A percentile compares a stretch with the other conserved stretches of the same genome.
These are phyloP conservation scores for Pseudocercospora vitis DNA, from an alignment of 2,329 filamentous ascomycete genomes.

Conservation along the genomic window DNA sequence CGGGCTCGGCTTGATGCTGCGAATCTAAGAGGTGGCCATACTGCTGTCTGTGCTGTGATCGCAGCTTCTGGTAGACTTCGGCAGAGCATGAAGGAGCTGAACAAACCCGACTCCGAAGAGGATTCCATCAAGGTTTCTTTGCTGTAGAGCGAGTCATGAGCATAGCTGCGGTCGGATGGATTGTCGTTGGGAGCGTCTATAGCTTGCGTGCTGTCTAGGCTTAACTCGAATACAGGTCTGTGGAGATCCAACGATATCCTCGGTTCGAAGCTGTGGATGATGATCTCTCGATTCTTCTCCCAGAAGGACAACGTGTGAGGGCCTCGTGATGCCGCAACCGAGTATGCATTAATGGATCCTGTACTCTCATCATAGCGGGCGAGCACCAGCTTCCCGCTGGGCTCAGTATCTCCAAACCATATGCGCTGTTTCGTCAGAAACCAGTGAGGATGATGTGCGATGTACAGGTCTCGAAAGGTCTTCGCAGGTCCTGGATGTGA, in stretches of 20 bases:
- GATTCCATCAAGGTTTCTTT: slow-evolving; percentile 55
- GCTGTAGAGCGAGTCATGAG: slow-evolving; percentile 40
- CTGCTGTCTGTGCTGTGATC: slow-evolving; percentile 40
- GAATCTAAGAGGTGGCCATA: slow-evolving; percentile 76
- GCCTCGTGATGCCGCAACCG: slow-evolving; percentile 66
- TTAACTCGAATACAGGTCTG: slow-evolving; percentile 60
- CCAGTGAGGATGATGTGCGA: slow-evolving; percentile 76
- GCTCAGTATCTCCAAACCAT: slow-evolving; percentile 77
- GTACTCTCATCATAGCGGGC: slow-evolving; percentile 71
- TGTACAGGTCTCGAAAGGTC: slow-evolving; percentile 70
- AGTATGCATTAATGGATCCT: slow-evolving; percentile 78
- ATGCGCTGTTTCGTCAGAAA: slow-evolving; percentile 77
- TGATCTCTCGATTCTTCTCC: slow-evolving; percentile 57
- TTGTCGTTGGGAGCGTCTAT: slow-evolving; percentile 25
- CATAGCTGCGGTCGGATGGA: slow-evolving; percentile 20
- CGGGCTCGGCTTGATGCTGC: slow-evolving; percentile 62
- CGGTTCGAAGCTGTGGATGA: slow-evolving; percentile 50
- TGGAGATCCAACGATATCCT: slow-evolving; percentile 70
- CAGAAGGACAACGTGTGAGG: slow-evolving; percentile 60
- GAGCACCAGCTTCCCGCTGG: slow-evolving; percentile 73
- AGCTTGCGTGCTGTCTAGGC: slow-evolving; percentile 32
- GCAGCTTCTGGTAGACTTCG: slow-evolving; percentile 49
- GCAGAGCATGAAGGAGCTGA: slow-evolving; percentile 68
- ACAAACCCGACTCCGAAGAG: slow-evolving; percentile 49
- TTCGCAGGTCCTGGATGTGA: slow-evolving; percentile 57